phyloP scores from a whole-genome alignment of 768 basidiomycete genomes.

The Ramaria sp. region DNA sequence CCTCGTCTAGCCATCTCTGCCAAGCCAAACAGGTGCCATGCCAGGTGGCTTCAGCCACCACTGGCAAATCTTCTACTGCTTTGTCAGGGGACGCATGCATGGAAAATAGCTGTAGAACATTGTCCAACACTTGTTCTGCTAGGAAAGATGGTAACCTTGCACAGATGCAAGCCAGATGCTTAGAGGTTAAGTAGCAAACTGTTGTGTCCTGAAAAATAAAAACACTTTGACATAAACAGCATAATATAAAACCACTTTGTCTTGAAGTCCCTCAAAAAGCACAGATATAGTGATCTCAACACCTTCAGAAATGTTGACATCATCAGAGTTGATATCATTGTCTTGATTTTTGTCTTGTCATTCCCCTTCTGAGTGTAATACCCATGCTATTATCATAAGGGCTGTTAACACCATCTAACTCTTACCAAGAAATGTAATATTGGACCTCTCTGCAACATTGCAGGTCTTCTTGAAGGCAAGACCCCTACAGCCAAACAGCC shows the following conservation, averaged over 20 bases:
- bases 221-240: constrained; percentile 1
- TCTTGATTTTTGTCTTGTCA: constrained; percentile 7
- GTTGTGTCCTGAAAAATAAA: constrained; percentile 64
- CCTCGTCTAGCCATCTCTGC: constrained; percentile 88
- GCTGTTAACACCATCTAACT: constrained; percentile 2
- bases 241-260: constrained; percentile 47
- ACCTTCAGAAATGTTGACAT: constrained; percentile 64
- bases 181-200: constrained; percentile 91
- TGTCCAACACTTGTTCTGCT: constrained; percentile 72
- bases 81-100: constrained; percentile 61
- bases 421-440: background rate
- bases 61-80: constrained; percentile 54
- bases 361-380: constrained; percentile 12
- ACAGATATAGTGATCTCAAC: constrained; percentile 66
- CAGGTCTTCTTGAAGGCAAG: constrained; percentile 37
- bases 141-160: constrained; percentile 71
- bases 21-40: constrained; percentile 90
- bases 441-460: constrained; percentile 31
- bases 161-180: constrained; percentile 78
- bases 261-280: constrained; percentile 63
- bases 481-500: constrained; percentile 54
- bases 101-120: constrained; percentile 62
- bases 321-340: constrained; percentile 17
- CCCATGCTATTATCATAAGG: constrained; percentile 13
- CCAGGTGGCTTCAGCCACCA: constrained; percentile 82